These are phyloP conservation scores for Phytophthora hibernalis DNA, from an alignment of 352 stramenopile species.

Conservation along the genomic window DNA sequence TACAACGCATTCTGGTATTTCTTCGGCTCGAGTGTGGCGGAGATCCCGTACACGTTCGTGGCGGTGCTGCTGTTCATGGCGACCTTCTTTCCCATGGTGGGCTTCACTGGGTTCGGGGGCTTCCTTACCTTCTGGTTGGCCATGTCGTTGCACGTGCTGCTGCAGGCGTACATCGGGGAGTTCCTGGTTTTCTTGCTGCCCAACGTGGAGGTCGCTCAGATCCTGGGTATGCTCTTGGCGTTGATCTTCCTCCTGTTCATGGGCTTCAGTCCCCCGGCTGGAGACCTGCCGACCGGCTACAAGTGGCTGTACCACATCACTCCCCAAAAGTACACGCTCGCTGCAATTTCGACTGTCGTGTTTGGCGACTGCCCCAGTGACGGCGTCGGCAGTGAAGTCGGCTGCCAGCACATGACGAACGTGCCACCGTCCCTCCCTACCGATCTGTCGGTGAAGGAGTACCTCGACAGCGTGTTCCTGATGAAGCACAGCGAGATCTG, in stretches of 20 bases:
- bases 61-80: constrained; percentile 1
- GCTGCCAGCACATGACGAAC: constrained; percentile 16
- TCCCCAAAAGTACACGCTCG: constrained; percentile 23
- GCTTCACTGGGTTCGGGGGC: constrained; percentile 37
- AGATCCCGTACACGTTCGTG: too few relatives aligned
- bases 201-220: constrained; percentile 12
- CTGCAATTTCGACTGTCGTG: constrained; percentile 10
- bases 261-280: constrained; percentile 19
- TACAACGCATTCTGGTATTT: too few relatives aligned
- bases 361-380: constrained; percentile 17
- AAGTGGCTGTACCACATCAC: constrained; percentile 21
- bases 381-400: neutral
- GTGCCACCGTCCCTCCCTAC: constrained; percentile 8
- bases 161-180: constrained; percentile 44
- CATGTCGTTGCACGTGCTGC: constrained; percentile 34
- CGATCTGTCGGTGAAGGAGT: constrained; percentile 42
- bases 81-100: constrained; percentile 2
- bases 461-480: constrained; percentile 23
- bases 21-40: too few relatives aligned
- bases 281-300: constrained; percentile 1
- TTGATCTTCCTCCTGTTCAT: constrained; percentile 24
- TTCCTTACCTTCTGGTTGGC: constrained; percentile 57
- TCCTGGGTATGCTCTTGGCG: constrained; percentile 2
- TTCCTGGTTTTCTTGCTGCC: constrained; percentile 31
- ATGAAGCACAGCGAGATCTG: too few relatives aligned